phyloP scores from a whole-genome alignment of 2,329 filamentous ascomycete species.

The Talaromyces sp. region DNA sequence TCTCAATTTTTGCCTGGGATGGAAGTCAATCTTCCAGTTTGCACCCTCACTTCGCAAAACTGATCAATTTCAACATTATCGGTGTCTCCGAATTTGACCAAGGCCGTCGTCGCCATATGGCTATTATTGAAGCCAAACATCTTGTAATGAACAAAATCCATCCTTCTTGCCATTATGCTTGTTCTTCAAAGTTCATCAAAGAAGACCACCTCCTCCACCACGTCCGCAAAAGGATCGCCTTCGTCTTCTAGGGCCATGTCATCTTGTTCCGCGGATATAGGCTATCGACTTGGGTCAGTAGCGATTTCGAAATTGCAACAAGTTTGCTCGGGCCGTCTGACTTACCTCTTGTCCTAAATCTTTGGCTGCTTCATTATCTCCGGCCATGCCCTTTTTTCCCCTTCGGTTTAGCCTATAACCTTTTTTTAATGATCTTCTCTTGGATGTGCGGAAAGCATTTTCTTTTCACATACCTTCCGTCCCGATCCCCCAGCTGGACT shows the following conservation, averaged over 20 bases:
- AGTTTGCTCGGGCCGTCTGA: background rate
- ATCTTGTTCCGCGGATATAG: background rate
- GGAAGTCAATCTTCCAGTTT: too few relatives aligned
- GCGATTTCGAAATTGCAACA: background rate
- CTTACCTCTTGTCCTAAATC: background rate
- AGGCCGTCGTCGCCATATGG: too few relatives aligned
- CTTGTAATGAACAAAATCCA: background rate
- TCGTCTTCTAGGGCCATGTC: background rate
- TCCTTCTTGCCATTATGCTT: background rate
- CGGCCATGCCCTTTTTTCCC: background rate
- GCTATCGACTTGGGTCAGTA: background rate
- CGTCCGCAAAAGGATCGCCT: background rate
- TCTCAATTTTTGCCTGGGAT: background rate
- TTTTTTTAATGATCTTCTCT: background rate
- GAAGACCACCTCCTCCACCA: background rate
- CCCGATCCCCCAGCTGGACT: background rate
- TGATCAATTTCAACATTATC: background rate
- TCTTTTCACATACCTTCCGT: background rate
- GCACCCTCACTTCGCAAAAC: background rate
- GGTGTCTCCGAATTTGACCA: background rate
- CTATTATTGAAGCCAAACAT: background rate
- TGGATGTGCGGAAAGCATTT: background rate
- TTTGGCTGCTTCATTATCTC: background rate
- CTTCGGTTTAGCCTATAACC: background rate
- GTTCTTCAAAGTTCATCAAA: background rate